Base-by-base conservation (phyloP, 768 basidiomycete genomes). In the Termitomyces sp. region DNA sequence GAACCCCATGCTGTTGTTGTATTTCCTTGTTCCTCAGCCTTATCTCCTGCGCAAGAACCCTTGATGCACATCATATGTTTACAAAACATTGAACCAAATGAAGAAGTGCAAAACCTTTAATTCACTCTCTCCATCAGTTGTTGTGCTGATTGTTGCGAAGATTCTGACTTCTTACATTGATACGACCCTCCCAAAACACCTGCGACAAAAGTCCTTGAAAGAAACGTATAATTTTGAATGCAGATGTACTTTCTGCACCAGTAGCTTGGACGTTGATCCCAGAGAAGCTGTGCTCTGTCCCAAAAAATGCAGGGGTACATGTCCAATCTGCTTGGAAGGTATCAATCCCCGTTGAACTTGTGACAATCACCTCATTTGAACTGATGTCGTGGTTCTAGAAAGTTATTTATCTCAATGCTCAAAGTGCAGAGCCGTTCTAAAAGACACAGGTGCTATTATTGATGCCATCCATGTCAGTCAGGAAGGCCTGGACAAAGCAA, bases 1-100 rank as follows among this genome's bases (percentile, higher is more conserved):
- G 79, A 83, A 22, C 92, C 92, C 0, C 95, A 97, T 66, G 92
- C 89, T 0, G 91, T 88, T 33, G 81, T 95, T n/a, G 91, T 98
- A 4, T 98, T 96, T 66, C 94, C 95, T 50, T 77, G 83, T 4
- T 68, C 77, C 3, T 68, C 76, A 5, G 68, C 65, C 13, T 60
- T 68, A 14, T 63, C 71, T 1, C 58, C 64, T 0, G 64, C 57
- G 20, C 70, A 77, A 28, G 87, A 88, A 66, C 84, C 89, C 0
- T 59, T 82, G 30, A 80, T 94, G 83, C 81, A 89, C 38, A 78
- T 97, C 12, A 71, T 94, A 13, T 85, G 88, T 0, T 69, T 98
- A 28, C 81, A 79, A 52, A 74, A 82, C 14, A 87, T 98, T 35
- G 51, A 62, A 2, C 68, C 77, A 0, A 84, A 77, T 7, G 87